Percentiles rank a stretch among this genome's conserved stretches.
Conservation (phyloP, 495 filamentous ascomycete species). For the Amphirosellinia nigrospora region DNA sequence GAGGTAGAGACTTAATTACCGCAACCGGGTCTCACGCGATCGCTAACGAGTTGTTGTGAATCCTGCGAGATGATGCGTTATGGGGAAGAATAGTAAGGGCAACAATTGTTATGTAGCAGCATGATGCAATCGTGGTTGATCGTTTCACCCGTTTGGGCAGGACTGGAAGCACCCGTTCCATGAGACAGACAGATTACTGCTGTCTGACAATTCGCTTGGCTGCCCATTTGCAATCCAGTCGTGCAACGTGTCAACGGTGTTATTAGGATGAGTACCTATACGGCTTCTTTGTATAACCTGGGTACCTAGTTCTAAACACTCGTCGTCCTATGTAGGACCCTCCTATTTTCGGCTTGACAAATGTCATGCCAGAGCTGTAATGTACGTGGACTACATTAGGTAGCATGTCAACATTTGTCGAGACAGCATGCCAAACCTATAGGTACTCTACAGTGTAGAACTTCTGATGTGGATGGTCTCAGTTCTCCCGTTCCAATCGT, state of each 20-base stretch:
- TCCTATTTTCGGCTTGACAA: constrained; percentile 20
- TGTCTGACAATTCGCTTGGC: constrained; percentile 32
- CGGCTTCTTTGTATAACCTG: not conserved
- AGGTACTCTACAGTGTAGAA: not conserved
- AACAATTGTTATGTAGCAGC: constrained; percentile 21
- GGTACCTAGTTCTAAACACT: constrained; percentile 13
- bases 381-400: constrained; percentile 4
- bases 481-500: constrained; percentile 3
- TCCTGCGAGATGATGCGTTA: constrained; percentile 4
- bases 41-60: constrained; percentile 8
- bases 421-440: constrained; percentile 7
- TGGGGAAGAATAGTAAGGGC: constrained; percentile 20
- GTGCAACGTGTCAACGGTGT: constrained; percentile 27
- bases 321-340: constrained; percentile 1
- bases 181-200: constrained; percentile 6
- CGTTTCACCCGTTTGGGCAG: constrained; percentile 39
- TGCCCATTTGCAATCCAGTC: constrained; percentile 17
- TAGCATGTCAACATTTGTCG: not conserved
- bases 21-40: constrained; percentile 32
- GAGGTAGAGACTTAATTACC: constrained; percentile 24
- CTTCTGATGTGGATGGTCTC: not conserved
- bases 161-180: constrained; percentile 39
- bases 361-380: constrained; percentile 13
- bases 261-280: constrained; percentile 9
- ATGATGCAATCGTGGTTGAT: constrained; percentile 43